Evolutionary conservation across 2,329 filamentous ascomycete genomes (phyloP), one percentile per base, ranked within the genome.

Genomic region (Alternaria panax): DNA sequence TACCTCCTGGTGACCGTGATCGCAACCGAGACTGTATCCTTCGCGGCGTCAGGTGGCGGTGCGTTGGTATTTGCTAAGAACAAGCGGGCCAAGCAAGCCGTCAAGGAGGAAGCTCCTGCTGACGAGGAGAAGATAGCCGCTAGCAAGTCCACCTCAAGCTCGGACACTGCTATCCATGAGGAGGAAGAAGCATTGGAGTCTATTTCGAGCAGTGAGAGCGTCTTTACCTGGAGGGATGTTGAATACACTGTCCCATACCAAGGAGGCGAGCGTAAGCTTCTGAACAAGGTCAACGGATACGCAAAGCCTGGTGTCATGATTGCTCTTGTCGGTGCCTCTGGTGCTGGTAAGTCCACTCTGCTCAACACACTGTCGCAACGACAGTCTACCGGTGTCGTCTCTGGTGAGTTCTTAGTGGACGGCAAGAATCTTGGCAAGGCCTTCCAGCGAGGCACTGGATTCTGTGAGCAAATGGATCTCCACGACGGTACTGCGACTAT

Each of bases 281-380:
- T 92, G 47, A 89, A 91, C 69, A 83, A 87, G 5, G 86, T 95
- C 59, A 89, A 84, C 57, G 92, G 92, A 1, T 94, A 91, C 66
- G 91, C 88, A 1, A 93, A 92, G 70, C 92, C 92, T 1, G 92
- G 92, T 18, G 79, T 90, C 18, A 88, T 96, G 85, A 88, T 92
- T 42, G 92, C 92, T 0, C 81, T 96, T 1, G 92, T 95, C 83
- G 92, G 92, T 54, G 90, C 90, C 2, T 92, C 89, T 0, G 90
- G 89, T 1, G 92, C 92, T 8, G 92, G 92, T 12, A 96, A 96
- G 79, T 93, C 91, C 0, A 95, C 92, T 0, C 80, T 96, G 0
- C 82, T 96, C 18, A 93, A 95, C 75, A 92, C 90, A 0, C 79
- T 91, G 2, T 88, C 91, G 0, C 90, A 93, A 70, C 86, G 92